Percentiles rank a stretch among this genome's conserved stretches.
Conservation (phyloP, 495 filamentous ascomycete genomes). For the Darksidea phi region DNA sequence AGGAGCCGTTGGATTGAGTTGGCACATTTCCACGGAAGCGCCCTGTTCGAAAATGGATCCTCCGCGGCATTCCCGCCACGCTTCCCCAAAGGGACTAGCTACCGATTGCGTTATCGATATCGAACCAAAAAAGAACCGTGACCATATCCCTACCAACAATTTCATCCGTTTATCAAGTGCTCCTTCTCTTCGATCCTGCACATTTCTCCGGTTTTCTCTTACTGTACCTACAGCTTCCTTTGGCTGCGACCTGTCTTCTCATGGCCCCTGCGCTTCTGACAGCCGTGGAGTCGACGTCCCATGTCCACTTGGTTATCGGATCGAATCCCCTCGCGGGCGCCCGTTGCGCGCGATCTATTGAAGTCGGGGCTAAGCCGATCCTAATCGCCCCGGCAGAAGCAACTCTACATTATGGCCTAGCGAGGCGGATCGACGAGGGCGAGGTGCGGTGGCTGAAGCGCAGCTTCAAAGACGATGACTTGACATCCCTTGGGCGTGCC, state of each 20-base stretch:
- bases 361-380: conserved; percentile 82
- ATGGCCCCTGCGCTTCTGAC: conserved; percentile 66
- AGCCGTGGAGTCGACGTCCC: conserved; percentile 68
- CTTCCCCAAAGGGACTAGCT: conserved; percentile 15
- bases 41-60: background rate
- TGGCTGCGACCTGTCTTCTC: too few species aligned
- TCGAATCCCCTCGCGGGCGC: conserved; percentile 82
- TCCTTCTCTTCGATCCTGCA: too few species aligned
- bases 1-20: conserved; percentile 27
- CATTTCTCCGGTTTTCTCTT: too few species aligned
- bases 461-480: conserved; percentile 69
- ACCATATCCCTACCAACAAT: background rate
- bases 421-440: conserved; percentile 69
- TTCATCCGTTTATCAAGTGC: too few species aligned
- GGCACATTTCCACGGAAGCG: conserved; percentile 1
- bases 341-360: conserved; percentile 73
- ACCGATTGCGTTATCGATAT: conserved; percentile 26
- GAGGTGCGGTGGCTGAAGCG: conserved; percentile 70
- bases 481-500: conserved; percentile 71
- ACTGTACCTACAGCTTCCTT: too few species aligned
- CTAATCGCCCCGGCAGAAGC: conserved; percentile 70
- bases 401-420: conserved; percentile 68
- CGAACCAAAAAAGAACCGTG: conserved; percentile 21
- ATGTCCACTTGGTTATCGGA: conserved; percentile 84
- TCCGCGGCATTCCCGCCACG: conserved; percentile 25